Conservation (phyloP, 2,329 filamentous ascomycete genomes). For the Didymosphaeria variabile region DNA sequence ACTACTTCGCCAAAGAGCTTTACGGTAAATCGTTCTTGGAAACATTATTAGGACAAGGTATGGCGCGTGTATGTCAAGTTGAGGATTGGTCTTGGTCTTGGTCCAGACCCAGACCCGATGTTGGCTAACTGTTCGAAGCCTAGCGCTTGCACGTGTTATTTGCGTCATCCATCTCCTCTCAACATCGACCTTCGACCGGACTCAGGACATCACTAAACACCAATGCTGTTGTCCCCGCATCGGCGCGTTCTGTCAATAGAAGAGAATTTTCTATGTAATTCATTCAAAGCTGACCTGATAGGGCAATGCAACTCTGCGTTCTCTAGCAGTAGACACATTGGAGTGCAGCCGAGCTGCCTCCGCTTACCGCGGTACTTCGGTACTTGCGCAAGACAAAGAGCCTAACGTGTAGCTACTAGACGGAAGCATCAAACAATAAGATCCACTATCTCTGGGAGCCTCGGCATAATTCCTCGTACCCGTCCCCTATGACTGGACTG, state of each 20-base stretch:
- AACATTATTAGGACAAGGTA: neutral
- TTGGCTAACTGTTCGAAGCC: neutral
- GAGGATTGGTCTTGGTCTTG: neutral
- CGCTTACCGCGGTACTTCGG: conserved; percentile 8
- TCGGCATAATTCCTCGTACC: neutral
- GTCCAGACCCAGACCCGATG: neutral
- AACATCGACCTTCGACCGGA: neutral
- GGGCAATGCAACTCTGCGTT: neutral
- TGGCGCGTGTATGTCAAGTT: neutral
- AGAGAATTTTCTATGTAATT: neutral
- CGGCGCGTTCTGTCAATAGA: neutral
- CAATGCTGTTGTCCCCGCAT: neutral
- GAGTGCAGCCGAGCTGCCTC: neutral
- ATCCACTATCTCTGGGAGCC: neutral
- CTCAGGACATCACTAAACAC: neutral
- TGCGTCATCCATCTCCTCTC: neutral
- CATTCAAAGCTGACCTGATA: neutral
- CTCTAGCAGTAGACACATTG: neutral
- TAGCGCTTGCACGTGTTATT: neutral
- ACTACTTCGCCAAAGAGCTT: no score
- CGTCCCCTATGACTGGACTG: conserved; percentile 1
- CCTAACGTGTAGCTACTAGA: neutral
- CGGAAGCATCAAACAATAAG: conserved; percentile 3
- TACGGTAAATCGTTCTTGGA: no score
- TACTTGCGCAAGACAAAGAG: neutral